A percentile compares a stretch with the other conserved stretches of the same genome.
Conservation (phyloP, 192 early-diverging fungal genomes). For the Linnemannia zychae region DNA sequence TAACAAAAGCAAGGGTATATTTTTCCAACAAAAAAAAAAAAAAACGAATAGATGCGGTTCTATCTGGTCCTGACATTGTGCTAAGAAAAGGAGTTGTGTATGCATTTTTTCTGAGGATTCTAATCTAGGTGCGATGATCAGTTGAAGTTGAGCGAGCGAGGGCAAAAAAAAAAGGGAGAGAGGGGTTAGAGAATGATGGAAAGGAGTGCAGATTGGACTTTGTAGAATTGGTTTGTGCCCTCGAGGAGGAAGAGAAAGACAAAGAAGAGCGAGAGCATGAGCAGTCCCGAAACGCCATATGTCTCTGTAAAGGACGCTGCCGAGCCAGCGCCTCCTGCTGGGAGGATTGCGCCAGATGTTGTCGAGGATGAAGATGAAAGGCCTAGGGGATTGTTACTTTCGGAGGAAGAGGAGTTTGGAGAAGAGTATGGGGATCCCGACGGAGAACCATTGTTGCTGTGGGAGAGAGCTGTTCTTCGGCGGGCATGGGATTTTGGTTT, state of each 20-base stretch:
- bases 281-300: constrained; percentile 30
- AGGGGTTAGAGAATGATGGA: constrained; percentile 40
- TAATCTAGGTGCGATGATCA: neutral
- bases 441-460: neutral
- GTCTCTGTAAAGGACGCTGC: constrained; percentile 26
- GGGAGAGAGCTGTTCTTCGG: neutral
- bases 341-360: neutral
- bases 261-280: constrained; percentile 45
- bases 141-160: neutral
- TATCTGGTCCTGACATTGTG: neutral
- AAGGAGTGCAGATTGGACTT: constrained; percentile 27
- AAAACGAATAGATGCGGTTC: neutral
- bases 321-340: neutral
- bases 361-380: neutral
- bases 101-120: neutral
- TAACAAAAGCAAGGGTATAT: neutral
- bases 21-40: constrained; percentile 6
- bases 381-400: neutral
- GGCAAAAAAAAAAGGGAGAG: neutral
- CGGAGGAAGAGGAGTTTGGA: neutral
- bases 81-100: neutral
- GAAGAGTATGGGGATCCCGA: neutral
- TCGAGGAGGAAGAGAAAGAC: constrained; percentile 33
- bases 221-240: constrained; percentile 29
- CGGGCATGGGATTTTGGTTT: constrained; percentile 12